Evolutionary conservation across 2,329 filamentous ascomycete species (phyloP).

Genomic region (Aspergillus neoniger): DNA sequence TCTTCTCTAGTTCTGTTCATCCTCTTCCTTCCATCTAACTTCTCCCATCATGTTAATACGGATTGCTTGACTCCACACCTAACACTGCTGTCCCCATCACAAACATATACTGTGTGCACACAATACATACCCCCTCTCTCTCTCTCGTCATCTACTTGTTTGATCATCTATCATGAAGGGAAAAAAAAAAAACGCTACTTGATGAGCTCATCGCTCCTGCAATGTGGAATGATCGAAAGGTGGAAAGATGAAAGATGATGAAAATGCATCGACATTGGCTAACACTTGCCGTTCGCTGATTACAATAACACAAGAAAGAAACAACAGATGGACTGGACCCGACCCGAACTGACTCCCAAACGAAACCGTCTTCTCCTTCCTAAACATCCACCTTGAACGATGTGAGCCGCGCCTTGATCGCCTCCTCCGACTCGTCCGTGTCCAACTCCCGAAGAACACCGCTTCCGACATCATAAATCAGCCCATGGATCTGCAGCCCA

Average conservation of each 20-base stretch:
- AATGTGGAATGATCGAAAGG: background rate
- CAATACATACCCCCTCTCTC: too few species aligned
- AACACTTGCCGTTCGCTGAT: background rate
- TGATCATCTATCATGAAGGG: background rate
- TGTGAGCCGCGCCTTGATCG: conserved; percentile 40
- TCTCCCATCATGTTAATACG: too few species aligned
- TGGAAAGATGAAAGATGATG: background rate
- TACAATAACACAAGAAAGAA: background rate
- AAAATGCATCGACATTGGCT: background rate
- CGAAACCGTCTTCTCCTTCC: background rate
- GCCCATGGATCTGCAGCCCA: conserved; percentile 74
- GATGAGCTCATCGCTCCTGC: background rate
- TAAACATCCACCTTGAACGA: conserved; percentile 44
- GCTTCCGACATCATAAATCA: conserved; percentile 67
- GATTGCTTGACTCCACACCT: too few species aligned
- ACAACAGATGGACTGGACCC: background rate
- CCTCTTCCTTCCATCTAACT: background rate
- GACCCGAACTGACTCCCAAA: too few species aligned
- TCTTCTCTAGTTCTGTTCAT: background rate
- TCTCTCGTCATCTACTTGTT: background rate
- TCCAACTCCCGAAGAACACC: conserved; percentile 58
- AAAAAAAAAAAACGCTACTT: background rate
- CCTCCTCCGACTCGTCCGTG: conserved; percentile 43
- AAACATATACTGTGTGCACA: too few species aligned
- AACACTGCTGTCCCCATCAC: too few species aligned